A percentile compares a stretch with the other conserved stretches of the same genome.
These are phyloP conservation scores for Niebla homalea DNA, from an alignment of 495 filamentous ascomycete species.

Conservation along the genomic window DNA sequence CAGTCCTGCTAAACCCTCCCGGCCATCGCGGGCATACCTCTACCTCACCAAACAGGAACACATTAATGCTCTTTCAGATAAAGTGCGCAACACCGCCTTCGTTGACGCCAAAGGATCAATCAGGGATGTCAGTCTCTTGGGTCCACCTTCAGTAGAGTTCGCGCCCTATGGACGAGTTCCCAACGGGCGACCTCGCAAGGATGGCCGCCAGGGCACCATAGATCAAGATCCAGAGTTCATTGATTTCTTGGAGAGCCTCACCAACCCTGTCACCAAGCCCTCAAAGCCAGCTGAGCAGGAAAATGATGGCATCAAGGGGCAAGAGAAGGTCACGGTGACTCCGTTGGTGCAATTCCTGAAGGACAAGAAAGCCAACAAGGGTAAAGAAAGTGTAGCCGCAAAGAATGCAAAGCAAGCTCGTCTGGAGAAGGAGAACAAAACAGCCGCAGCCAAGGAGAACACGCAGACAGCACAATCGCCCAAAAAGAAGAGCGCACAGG, in stretches of 20 bases:
- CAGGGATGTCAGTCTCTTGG: constrained; percentile 53
- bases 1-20: constrained; percentile 66
- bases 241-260: constrained; percentile 75
- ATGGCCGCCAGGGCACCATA: constrained; percentile 84
- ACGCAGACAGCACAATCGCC: constrained; percentile 16
- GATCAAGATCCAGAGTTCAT: constrained; percentile 94
- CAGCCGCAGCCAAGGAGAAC: constrained; percentile 33
- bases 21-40: constrained; percentile 64
- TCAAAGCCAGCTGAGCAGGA: constrained; percentile 35
- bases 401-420: constrained; percentile 33
- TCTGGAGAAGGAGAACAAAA: constrained; percentile 30
- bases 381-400: constrained; percentile 45
- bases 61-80: constrained; percentile 47
- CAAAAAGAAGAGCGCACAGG: constrained; percentile 33
- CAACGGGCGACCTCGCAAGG: constrained; percentile 51
- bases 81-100: constrained; percentile 50
- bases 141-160: constrained; percentile 66
- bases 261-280: constrained; percentile 54
- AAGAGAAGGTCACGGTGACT: constrained; percentile 60
- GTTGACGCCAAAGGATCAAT: constrained; percentile 59
- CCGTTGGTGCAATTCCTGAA: constrained; percentile 81
- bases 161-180: constrained; percentile 72
- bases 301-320: constrained; percentile 41
- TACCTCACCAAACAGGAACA: constrained; percentile 51
- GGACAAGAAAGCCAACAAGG: constrained; percentile 82